phyloP scores from a whole-genome alignment of 257 asterid genomes.

The Ballota nigra region DNA sequence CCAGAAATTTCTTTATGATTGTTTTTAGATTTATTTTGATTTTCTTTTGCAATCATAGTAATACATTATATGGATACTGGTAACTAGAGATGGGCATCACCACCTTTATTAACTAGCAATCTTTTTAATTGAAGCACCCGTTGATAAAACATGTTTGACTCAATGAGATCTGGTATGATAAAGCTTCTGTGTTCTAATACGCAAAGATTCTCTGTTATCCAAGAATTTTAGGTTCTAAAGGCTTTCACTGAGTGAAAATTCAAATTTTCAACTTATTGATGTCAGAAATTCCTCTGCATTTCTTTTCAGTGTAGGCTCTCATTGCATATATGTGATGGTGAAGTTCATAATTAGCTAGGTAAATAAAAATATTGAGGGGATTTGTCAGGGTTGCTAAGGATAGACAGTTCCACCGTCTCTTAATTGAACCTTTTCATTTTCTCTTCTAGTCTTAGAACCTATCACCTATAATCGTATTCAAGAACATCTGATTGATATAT shows the following conservation, averaged over 20 bases:
- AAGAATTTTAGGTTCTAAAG: too few relatives aligned
- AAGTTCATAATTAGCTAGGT: background rate
- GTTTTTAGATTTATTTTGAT: background rate
- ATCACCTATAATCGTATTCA: background rate
- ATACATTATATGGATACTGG: background rate
- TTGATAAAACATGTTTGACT: too few relatives aligned
- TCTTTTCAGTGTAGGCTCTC: background rate
- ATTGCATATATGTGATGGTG: background rate
- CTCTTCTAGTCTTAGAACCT: background rate
- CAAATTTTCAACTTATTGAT: too few relatives aligned
- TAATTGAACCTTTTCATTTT: constrained; percentile 3
- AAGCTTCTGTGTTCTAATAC: too few relatives aligned
- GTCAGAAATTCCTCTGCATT: background rate
- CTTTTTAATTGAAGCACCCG: background rate
- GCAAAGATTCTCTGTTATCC: too few relatives aligned
- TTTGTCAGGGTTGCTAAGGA: background rate
- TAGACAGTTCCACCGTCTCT: background rate
- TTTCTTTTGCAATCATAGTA: background rate
- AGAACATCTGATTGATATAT: background rate
- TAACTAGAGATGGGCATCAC: background rate
- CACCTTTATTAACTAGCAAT: background rate
- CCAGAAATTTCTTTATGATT: background rate
- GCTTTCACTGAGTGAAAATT: too few relatives aligned
- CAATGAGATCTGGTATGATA: too few relatives aligned
- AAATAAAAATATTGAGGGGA: background rate